phyloP scores from a whole-genome alignment of 1,284 basidiomycete genomes.

The Xerocomus nothofagi region DNA sequence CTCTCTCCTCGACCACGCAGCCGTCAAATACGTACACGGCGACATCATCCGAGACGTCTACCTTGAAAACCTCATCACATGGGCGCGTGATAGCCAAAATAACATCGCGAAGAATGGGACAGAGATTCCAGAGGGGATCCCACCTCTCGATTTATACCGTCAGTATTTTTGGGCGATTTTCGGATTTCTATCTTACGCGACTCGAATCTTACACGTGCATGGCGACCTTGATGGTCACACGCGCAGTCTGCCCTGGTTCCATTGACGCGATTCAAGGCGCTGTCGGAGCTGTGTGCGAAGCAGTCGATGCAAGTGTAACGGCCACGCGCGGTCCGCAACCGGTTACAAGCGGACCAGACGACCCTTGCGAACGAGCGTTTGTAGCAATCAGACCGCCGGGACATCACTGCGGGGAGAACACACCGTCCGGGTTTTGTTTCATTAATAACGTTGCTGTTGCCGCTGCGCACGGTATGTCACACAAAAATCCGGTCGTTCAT shows the following conservation, averaged over 20 bases:
- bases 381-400: slow-evolving; percentile 87
- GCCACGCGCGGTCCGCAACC: slow-evolving; percentile 44
- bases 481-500: background rate
- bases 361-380: slow-evolving; percentile 57
- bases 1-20: slow-evolving; percentile 58
- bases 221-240: background rate
- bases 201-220: background rate
- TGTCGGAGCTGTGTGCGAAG: slow-evolving; percentile 79
- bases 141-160: slow-evolving; percentile 87
- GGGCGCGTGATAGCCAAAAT: slow-evolving; percentile 65
- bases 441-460: slow-evolving; percentile 92
- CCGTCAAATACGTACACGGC: slow-evolving; percentile 74
- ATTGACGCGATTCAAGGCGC: slow-evolving; percentile 76
- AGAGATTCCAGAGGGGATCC: slow-evolving; percentile 75
- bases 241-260: slow-evolving; percentile 66
- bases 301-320: slow-evolving; percentile 66
- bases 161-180: slow-evolving; percentile 31
- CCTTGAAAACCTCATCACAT: slow-evolving; percentile 57
- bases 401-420: slow-evolving; percentile 84
- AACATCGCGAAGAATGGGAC: slow-evolving; percentile 65
- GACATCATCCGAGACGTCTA: slow-evolving; percentile 69
- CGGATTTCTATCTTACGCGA: background rate
- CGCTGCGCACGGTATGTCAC: slow-evolving; percentile 77
- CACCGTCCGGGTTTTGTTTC: slow-evolving; percentile 84
- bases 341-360: background rate